Base-by-base conservation (phyloP, 768 basidiomycete species). In the Gautieria morchelliformis region DNA sequence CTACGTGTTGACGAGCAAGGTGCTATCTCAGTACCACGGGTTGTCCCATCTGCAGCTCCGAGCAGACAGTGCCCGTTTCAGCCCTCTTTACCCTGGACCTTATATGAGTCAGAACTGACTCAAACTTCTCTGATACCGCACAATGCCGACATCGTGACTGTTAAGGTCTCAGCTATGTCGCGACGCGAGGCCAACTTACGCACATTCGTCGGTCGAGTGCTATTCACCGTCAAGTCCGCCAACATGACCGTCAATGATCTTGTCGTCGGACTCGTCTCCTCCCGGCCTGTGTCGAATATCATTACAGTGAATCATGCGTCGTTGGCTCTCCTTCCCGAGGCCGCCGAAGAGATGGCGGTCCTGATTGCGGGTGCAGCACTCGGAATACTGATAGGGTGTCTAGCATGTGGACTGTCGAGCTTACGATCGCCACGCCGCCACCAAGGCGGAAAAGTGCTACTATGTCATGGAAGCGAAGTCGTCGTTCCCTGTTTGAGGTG, bases 1-100 rank as follows among this genome's bases (percentile, higher is more conserved):
- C 63, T 69, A 59, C 66, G 65, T 63, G 61, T 71, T n/a, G 47
- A 44, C 41, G 61, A 61, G 56, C 57, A 57, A 27, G 69, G 69
- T n/a, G 61, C 66, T 2, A 52, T 71, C 15, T 61, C 61, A 8
- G 69, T 70, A 50, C 65, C 67, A 40, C 59, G 69, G 37, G 62
- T 69, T 17, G 63, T 71, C 9, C 61, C 70, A 14, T 67, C 65
- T 11, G 53, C 63, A 8, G 17, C 63, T 46, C 49, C 45, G 39
- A n/a, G 48, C 58, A 12, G 15, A 22, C 15, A 52, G 20, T 11
- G 8, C 7, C 33, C 51, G 11, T 52, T 52, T 24, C 37, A 35
- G 17, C 51, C 51, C 1, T 37, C 33, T n/a, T 40, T 22, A 22
- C 37, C 51, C 24, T 52, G 51, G 51, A 15, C 24, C 9, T 17